Conservation (phyloP, 768 basidiomycete species). For the Lyophyllum shimeji region DNA sequence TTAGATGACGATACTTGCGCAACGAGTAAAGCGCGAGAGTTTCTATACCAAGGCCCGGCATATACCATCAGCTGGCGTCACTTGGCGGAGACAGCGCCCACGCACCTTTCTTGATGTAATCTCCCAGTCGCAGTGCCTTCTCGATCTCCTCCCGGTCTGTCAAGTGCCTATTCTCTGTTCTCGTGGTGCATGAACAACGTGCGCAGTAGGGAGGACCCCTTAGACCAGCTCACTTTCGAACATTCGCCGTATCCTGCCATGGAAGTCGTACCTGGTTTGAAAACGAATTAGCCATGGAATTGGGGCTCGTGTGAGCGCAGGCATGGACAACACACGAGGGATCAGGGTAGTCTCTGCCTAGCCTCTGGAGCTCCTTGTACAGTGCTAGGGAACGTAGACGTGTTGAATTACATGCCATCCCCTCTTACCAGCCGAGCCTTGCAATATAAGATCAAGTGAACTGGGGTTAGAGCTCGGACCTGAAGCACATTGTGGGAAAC, state of each 20-base stretch:
- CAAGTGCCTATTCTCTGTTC: conserved; percentile 64
- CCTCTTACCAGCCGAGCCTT: conserved; percentile 2
- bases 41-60: conserved; percentile 42
- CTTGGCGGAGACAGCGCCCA: not conserved
- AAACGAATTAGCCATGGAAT: conserved; percentile 5
- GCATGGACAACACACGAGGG: conserved; percentile 55
- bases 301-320: conserved; percentile 11
- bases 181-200: conserved; percentile 4
- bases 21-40: conserved; percentile 81
- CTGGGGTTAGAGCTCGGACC: not conserved
- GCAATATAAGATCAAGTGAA: not conserved
- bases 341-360: conserved; percentile 83
- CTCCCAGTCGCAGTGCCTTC: conserved; percentile 69
- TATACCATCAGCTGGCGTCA: not conserved
- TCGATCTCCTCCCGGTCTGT: conserved; percentile 73
- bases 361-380: conserved; percentile 81
- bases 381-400: conserved; percentile 67
- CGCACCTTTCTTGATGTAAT: conserved; percentile 85
- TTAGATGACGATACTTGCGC: conserved; percentile 80
- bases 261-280: conserved; percentile 67
- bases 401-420: conserved; percentile 50
- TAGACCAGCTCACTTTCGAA: conserved; percentile 65
- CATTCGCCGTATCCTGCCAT: conserved; percentile 64
- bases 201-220: not conserved
- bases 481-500: conserved; percentile 12